These are phyloP conservation scores for Rhytidiadelphus loreus DNA, from an alignment of 225 moss, liverwort and hornwort genomes.

Conservation along the genomic window DNA sequence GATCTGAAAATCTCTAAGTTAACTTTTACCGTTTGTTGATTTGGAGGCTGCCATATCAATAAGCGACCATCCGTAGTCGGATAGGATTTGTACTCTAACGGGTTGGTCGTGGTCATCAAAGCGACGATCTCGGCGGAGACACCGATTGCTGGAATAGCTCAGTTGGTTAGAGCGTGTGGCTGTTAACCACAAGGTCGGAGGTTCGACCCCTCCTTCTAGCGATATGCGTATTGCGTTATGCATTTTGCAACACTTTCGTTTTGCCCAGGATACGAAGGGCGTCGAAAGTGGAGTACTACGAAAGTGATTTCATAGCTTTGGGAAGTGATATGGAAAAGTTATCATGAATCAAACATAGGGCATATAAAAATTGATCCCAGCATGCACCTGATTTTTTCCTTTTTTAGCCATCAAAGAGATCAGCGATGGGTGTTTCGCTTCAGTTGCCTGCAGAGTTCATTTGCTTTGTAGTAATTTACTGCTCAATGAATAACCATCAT, in stretches of 20 bases:
- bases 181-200: conserved; percentile 17
- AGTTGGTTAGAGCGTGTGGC: conserved; percentile 22
- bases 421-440: not conserved
- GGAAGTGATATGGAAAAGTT: not conserved
- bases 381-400: not conserved
- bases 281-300: not conserved
- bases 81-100: conserved; percentile 45
- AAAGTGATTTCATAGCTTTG: not conserved
- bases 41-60: accelerated
- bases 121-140: conserved; percentile 8
- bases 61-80: accelerated
- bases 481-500: not conserved
- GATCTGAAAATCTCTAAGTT: no score
- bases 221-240: no score
- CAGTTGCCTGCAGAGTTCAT: not conserved
- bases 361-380: not conserved
- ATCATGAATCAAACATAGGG: not conserved
- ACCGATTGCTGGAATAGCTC: conserved; percentile 2
- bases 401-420: not conserved
- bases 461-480: not conserved
- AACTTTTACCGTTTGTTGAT: no score
- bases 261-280: not conserved
- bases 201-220: conserved; percentile 19
- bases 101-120: accelerated
- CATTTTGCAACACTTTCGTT: not conserved